A percentile compares a stretch with the other conserved stretches of the same genome.
phyloP scores from a whole-genome alignment of 2,329 filamentous ascomycete species.

The Penicillium sp. region DNA sequence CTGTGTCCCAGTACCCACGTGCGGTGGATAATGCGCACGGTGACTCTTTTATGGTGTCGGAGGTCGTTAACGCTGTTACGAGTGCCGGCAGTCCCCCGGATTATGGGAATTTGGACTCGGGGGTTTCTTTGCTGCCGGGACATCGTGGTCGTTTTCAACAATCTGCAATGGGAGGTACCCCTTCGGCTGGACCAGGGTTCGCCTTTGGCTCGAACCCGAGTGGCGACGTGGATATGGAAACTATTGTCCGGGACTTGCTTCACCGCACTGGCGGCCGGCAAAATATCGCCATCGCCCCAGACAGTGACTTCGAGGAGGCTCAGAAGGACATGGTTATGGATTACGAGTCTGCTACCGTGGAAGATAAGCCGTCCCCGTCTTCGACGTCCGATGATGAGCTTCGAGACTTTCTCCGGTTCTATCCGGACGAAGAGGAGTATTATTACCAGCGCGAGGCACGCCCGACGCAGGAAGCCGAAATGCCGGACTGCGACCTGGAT shows the following conservation, averaged over 20 bases:
- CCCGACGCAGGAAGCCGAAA: conserved; percentile 6
- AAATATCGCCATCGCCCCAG: conserved; percentile 18
- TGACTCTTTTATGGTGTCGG: conserved; percentile 18
- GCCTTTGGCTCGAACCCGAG: conserved; percentile 5
- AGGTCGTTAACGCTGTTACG: conserved; percentile 26
- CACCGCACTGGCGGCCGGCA: conserved; percentile 11
- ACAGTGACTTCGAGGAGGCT: conserved; percentile 13
- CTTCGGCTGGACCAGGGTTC: conserved; percentile 12
- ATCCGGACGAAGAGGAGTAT: conserved; percentile 23
- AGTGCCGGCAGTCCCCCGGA: neutral
- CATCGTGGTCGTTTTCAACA: neutral
- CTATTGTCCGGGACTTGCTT: conserved; percentile 15
- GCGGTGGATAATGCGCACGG: conserved; percentile 14
- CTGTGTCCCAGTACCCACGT: conserved; percentile 24
- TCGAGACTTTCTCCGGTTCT: conserved; percentile 29
- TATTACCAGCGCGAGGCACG: conserved; percentile 13
- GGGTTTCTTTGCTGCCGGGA: neutral
- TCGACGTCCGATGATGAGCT: conserved; percentile 21
- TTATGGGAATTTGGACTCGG: neutral
- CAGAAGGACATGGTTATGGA: conserved; percentile 20
- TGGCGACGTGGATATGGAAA: conserved; percentile 15
- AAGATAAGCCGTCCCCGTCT: conserved; percentile 11
- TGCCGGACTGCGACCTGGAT: conserved; percentile 23
- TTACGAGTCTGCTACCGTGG: conserved; percentile 18
- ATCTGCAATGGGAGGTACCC: neutral